phyloP scores from a whole-genome alignment of 2,329 filamentous ascomycete species.

The Raffaelea ambrosiae region DNA sequence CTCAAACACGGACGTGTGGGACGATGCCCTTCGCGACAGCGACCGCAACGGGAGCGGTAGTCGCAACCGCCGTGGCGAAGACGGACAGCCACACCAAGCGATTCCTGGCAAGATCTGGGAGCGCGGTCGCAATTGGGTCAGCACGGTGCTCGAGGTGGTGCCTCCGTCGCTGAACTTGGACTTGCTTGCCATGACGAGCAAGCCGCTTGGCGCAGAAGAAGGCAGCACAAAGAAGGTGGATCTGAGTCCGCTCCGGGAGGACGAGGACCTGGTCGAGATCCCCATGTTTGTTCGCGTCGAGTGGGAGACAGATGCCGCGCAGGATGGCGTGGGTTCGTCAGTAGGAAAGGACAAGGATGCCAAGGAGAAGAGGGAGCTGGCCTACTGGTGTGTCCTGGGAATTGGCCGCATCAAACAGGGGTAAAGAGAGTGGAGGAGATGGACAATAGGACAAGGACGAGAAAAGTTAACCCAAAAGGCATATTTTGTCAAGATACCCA shows the following conservation, averaged over 20 bases:
- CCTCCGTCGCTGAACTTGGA: conserved; percentile 46
- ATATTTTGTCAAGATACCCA: no score
- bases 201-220: conserved; percentile 22
- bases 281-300: conserved; percentile 89
- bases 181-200: conserved; percentile 17
- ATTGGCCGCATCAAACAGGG: conserved; percentile 66
- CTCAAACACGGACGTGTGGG: conserved; percentile 79
- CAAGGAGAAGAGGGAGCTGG: conserved; percentile 76
- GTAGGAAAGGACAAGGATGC: conserved; percentile 47
- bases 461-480: no score
- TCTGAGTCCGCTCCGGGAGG: conserved; percentile 41
- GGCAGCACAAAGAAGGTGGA: conserved; percentile 20
- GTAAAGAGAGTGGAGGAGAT: conserved; percentile 15
- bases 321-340: conserved; percentile 53
- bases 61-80: conserved; percentile 25
- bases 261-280: conserved; percentile 70
- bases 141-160: conserved; percentile 84
- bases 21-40: conserved; percentile 68
- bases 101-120: conserved; percentile 98
- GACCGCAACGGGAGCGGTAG: conserved; percentile 26
- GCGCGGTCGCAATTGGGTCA: conserved; percentile 86
- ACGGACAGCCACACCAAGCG: conserved; percentile 47
- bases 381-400: conserved; percentile 92
- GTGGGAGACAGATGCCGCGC: conserved; percentile 65
- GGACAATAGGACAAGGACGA: no score